phyloP scores from a whole-genome alignment of 441 rosid genomes.

The Capsella rubella region DNA sequence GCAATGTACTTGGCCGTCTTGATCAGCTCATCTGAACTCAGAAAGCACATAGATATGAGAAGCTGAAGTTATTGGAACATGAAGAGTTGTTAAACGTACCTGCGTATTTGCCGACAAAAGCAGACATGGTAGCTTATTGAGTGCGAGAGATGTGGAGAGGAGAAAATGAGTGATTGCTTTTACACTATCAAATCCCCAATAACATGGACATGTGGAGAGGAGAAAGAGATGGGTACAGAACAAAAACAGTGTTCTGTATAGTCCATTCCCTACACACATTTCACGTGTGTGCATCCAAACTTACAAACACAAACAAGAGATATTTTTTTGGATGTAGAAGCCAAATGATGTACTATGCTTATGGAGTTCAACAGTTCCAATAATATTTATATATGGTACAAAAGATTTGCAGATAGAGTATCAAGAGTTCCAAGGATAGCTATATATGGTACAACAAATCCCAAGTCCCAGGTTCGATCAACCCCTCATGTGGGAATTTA shows the following conservation, averaged over 20 bases:
- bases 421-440: conserved; percentile 23
- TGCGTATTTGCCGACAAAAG: conserved; percentile 85
- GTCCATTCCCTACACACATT: conserved; percentile 36
- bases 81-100: conserved; percentile 49
- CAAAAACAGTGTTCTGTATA: conserved; percentile 30
- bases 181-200: conserved; percentile 49
- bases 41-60: conserved; percentile 17
- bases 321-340: conserved; percentile 17
- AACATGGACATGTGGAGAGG: conserved; percentile 50
- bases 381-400: conserved; percentile 33
- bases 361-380: conserved; percentile 25
- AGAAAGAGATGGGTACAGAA: conserved; percentile 39
- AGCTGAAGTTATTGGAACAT: conserved; percentile 4
- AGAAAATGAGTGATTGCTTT: conserved; percentile 60
- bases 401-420: conserved; percentile 8
- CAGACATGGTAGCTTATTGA: conserved; percentile 66
- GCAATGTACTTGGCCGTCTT: conserved; percentile 92
- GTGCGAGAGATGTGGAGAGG: conserved; percentile 28
- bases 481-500: conserved; percentile 22
- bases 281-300: conserved; percentile 36
- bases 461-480: conserved; percentile 1
- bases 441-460: conserved; percentile 31
- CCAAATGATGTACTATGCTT: conserved; percentile 20
- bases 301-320: conserved; percentile 24
- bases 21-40: conserved; percentile 80